phyloP scores from a whole-genome alignment of 1,284 basidiomycete genomes.

The Cryptococcus hybrid region DNA sequence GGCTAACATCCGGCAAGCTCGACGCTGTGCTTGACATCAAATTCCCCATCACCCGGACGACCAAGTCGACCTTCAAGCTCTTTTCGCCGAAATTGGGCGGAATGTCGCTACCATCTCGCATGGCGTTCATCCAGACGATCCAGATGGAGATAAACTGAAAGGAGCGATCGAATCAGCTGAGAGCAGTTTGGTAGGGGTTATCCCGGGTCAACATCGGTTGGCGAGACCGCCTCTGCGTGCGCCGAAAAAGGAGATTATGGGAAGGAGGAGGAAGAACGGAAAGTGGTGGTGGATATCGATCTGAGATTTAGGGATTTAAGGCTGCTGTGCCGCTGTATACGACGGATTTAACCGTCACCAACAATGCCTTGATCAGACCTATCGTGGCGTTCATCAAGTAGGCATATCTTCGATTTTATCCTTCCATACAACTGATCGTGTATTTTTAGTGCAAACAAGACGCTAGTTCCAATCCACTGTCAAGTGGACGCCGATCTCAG shows the following conservation, averaged over 20 bases:
- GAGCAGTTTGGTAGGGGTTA: slow-evolving; percentile 55
- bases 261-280: background rate
- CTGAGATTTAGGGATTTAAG: slow-evolving; percentile 90
- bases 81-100: slow-evolving; percentile 87
- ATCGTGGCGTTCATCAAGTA: slow-evolving; percentile 99
- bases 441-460: slow-evolving; percentile 71
- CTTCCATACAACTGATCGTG: slow-evolving; percentile 4
- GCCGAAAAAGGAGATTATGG: slow-evolving; percentile 54
- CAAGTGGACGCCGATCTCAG: slow-evolving; percentile 70
- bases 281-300: slow-evolving; percentile 60
- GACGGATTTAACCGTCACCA: slow-evolving; percentile 81
- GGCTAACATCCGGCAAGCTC: slow-evolving; percentile 90
- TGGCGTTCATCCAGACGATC: slow-evolving; percentile 41
- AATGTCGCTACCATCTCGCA: slow-evolving; percentile 60
- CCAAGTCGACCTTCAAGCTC: slow-evolving; percentile 71
- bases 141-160: slow-evolving; percentile 31
- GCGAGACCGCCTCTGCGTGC: slow-evolving; percentile 81
- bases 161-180: slow-evolving; percentile 41
- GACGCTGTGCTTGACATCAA: slow-evolving; percentile 98
- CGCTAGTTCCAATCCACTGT: slow-evolving; percentile 86
- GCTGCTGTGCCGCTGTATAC: slow-evolving; percentile 92
- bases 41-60: slow-evolving; percentile 79
- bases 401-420: background rate
- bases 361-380: slow-evolving; percentile 91
- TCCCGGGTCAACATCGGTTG: slow-evolving; percentile 83